Conservation (phyloP, 2,329 filamentous ascomycete genomes). For the Bipolaris sorokiniana region DNA sequence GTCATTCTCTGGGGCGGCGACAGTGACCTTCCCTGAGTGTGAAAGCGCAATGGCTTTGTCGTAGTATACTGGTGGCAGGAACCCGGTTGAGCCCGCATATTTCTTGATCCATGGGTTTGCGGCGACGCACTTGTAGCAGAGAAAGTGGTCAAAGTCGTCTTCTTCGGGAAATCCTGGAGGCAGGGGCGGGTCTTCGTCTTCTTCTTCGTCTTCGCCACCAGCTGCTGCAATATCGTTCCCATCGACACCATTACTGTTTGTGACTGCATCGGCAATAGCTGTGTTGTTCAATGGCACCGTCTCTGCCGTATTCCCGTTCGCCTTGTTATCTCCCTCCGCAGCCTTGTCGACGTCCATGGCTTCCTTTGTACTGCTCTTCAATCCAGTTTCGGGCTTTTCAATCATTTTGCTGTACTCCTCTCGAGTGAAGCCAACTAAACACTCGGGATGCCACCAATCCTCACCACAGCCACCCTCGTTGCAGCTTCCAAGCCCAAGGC, state of each 20-base stretch:
- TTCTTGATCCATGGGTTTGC: conserved; percentile 89
- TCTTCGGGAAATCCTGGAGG: conserved; percentile 88
- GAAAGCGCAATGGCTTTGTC: conserved; percentile 33
- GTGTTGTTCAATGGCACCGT: conserved; percentile 19
- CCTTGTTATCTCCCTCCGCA: conserved; percentile 2
- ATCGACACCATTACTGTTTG: conserved; percentile 33
- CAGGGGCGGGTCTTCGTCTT: conserved; percentile 65
- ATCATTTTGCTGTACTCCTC: conserved; percentile 67
- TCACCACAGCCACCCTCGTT: conserved; percentile 91
- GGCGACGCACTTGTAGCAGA: conserved; percentile 93
- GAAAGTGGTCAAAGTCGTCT: conserved; percentile 85
- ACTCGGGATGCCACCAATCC: conserved; percentile 97
- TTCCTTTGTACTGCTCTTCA: conserved; percentile 12
- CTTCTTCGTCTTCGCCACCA: conserved; percentile 60
- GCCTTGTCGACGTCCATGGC: conserved; percentile 20
- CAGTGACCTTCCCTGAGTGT: conserved; percentile 10
- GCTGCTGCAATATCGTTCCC: conserved; percentile 51
- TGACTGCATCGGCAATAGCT: conserved; percentile 26
- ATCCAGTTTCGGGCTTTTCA: conserved; percentile 32
- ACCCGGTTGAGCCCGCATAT: conserved; percentile 81
- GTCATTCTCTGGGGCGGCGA: conserved; percentile 22
- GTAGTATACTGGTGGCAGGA: conserved; percentile 73
- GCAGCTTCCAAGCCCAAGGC: conserved; percentile 78
- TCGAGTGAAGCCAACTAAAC: conserved; percentile 79
- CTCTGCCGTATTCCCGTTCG: conserved; percentile 16